A percentile compares a stretch with the other conserved stretches of the same genome.
Conservation (phyloP, 83 land plant genomes). For the Thuja plicata region DNA sequence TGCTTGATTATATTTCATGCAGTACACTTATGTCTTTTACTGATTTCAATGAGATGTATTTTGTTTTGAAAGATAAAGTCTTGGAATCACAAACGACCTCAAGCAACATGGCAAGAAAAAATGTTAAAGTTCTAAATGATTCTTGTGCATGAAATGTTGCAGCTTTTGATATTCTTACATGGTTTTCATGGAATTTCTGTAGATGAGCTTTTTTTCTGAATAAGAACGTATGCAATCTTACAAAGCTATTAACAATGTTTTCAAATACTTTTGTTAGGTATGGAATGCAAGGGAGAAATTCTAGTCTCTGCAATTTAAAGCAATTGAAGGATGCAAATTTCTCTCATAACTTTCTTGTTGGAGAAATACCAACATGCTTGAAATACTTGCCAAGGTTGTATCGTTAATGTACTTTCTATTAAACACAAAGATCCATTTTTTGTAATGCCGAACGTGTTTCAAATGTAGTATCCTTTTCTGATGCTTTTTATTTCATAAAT, state of each 20-base stretch:
- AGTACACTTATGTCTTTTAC: neutral
- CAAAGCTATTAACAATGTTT: neutral
- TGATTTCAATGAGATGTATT: neutral
- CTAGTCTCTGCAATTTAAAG: conserved; percentile 41
- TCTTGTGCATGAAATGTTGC: neutral
- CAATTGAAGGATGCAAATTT: conserved; percentile 48
- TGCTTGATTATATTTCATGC: neutral
- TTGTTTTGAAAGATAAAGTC: neutral
- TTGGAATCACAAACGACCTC: neutral
- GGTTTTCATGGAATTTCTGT: neutral
- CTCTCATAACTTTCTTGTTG: conserved; percentile 59
- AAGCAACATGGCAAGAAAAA: neutral
- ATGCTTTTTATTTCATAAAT: neutral
- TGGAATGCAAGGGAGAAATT: conserved; percentile 14
- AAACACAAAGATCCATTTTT: neutral
- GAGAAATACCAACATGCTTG: conserved; percentile 56
- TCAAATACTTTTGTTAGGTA: conserved; percentile 22
- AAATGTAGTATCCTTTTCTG: neutral
- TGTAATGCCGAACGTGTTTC: neutral
- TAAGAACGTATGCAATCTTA: neutral
- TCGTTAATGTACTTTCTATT: neutral
- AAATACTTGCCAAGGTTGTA: conserved; percentile 47
- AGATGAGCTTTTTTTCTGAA: neutral
- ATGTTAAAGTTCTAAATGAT: neutral
- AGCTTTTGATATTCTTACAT: neutral